Evolutionary conservation across 176 grass and related monocot genomes (phyloP).

Genomic region (Thalia dealbata): DNA sequence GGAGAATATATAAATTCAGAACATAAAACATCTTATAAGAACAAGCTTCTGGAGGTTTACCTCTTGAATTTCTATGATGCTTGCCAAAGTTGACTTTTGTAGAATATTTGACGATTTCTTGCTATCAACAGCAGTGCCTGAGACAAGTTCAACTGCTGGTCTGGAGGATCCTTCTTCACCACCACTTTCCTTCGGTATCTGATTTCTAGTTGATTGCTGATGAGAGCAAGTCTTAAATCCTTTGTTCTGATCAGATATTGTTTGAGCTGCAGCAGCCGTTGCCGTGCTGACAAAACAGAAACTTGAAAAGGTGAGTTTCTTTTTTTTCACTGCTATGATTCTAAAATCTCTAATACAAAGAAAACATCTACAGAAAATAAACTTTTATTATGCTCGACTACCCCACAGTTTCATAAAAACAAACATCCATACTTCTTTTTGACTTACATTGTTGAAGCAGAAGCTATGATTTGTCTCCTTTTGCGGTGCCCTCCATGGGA

Average conservation of each 20-base stretch:
- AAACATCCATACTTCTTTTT: neutral
- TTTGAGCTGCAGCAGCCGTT: neutral
- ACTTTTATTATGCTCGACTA: neutral
- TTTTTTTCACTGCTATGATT: neutral
- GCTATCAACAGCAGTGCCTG: no score
- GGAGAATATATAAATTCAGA: no score
- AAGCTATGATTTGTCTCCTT: conserved; percentile 43
- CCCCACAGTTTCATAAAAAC: no score
- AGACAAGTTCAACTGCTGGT: conserved; percentile 7
- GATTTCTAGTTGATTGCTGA: conserved; percentile 8
- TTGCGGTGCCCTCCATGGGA: conserved; percentile 71
- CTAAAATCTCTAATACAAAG: neutral
- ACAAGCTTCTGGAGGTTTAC: no score
- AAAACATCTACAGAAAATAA: neutral
- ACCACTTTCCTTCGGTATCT: conserved; percentile 19
- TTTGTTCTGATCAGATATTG: conserved; percentile 30
- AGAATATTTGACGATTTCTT: no score
- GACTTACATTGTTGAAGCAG: conserved; percentile 47
- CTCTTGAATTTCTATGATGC: no score
- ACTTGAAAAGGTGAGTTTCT: neutral
- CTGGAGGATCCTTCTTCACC: conserved; percentile 63
- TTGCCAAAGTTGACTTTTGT: no score
- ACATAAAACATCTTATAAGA: no score
- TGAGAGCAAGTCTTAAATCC: conserved; percentile 24
- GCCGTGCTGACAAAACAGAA: neutral